Base-by-base conservation (phyloP, 768 basidiomycete genomes). In the Pilatotrama ljubarskyi region DNA sequence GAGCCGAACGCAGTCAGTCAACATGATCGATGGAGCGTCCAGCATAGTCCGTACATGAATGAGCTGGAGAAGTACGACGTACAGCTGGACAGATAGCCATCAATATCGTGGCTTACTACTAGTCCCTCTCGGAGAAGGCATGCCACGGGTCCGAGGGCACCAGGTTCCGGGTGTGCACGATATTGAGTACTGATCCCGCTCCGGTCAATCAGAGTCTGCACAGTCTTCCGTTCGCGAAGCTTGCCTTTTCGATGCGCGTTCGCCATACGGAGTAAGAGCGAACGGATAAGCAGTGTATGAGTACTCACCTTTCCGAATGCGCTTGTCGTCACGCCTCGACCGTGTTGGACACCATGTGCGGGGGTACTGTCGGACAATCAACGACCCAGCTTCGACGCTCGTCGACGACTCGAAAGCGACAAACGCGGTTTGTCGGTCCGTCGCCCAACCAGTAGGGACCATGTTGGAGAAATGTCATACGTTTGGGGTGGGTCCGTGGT, bases 401-500 rank as follows among this genome's bases (percentile, higher is more conserved):
- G 42, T 54, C 42, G 53, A 7, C 2, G 25, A 18, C 53, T 42
- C 9, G 15, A 44, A 49, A 7, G 37, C 35, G 35, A 17, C 32
- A 22, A 4, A 29, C 17, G 10, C 37, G 38, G 47, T 38, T 17
- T 24, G 9, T 29, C 46, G 36, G 55, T 32, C 37, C 43, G 46
- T 24, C 32, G 4, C 13, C 36, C 40, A 32, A n/a, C 54, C 54
- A 38, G 37, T 51, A 37, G 18, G 25, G 18, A 47, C 5, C 13
- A 44, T 24, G 35, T 20, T 47, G 42, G 11, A 26, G 26, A 38
- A 13, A 37, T 24, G 17, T 37, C n/a, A 48, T 40, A 41, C 46
- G 55, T 56, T 25, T 49, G 55, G 55, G 55, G 55, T 57, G 25
- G 7, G 18, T 35, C 49, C 49, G 36, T 32, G 24, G 24, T n/a